Evolutionary conservation across 2,329 filamentous ascomycete species (phyloP), one percentile per base, ranked within the genome.

Genomic region (Ceratocystis huliohia): DNA sequence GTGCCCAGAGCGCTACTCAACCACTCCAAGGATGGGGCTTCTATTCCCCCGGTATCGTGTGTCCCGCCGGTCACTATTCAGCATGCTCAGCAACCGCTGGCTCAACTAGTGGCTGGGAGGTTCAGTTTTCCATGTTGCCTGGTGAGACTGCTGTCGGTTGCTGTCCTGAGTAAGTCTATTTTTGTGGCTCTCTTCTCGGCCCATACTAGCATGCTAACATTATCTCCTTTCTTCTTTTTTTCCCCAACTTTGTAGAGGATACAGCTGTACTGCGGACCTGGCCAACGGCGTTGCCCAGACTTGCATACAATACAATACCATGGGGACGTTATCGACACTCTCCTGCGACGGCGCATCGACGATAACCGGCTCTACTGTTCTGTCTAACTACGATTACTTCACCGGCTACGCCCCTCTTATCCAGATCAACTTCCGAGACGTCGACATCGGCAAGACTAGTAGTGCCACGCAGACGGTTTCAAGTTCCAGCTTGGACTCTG

Each of bases 41-140:
- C 65, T 76, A 76, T 65, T 76, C 74, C 2, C 75, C 75, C 0
- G 75, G 74, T 0, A 44, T 74, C 8, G 66, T 68, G 1, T 76
- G 74, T 64, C 75, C 75, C 0, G 61, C 63, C 2, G 74, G 74
- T 7, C 74, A 75, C 67, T 70, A 66, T 15, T 70, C 73, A 4
- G 72, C 73, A 1, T 76, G 74, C 63, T 70, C 70, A n/a, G 72
- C 73, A 1, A 72, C 70, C 0, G 70, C 65, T 2, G 70, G 70
- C n/a, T 70, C 69, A 2, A 69, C 69, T 3, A 68, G 69, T 3
- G 69, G 69, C 1, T 73, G 70, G 68, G 25, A 69, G n/a, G 72
- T 74, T 46, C 70, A 74, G 65, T 75, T 72, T 59, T 65, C 69
- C 1, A 66, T 74, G 46, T 44, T 67, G 1, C 63, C 68, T 2